Evolutionary conservation across 2,329 filamentous ascomycete genomes (phyloP).

Genomic region (Paecilomyces dactylethromorphus): DNA sequence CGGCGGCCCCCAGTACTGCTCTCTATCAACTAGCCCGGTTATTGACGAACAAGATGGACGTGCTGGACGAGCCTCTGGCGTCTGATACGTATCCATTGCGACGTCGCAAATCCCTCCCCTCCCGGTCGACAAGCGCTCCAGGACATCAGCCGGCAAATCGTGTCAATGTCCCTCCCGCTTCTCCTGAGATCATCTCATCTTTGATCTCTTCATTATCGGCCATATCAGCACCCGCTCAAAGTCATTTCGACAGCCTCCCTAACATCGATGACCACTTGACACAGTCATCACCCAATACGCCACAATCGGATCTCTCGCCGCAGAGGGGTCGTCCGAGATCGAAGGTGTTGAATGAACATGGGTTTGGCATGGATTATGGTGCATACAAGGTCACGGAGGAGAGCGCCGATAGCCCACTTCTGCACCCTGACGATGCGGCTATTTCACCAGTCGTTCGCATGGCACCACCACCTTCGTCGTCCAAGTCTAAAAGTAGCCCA

Average conservation of each 20-base stretch:
- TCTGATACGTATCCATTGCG: conserved; percentile 27
- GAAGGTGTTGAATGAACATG: conserved; percentile 20
- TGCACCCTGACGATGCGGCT: conserved; percentile 52
- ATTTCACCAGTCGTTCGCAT: conserved; percentile 71
- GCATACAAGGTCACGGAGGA: conserved; percentile 53
- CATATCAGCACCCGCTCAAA: conserved; percentile 57
- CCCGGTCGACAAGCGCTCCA: conserved; percentile 16
- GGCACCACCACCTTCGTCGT: conserved; percentile 71
- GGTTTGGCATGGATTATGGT: conserved; percentile 69
- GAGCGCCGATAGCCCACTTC: conserved; percentile 41
- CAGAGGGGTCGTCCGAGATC: conserved; percentile 21
- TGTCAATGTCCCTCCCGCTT: conserved; percentile 35
- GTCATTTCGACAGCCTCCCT: conserved; percentile 60
- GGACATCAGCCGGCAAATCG: conserved; percentile 18
- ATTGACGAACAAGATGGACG: conserved; percentile 2
- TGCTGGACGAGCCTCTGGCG: conserved; percentile 24
- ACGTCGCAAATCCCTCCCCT: conserved; percentile 40
- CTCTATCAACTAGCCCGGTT: not conserved
- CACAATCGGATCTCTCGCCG: conserved; percentile 18
- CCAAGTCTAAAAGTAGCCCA: conserved; percentile 56
- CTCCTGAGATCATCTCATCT: conserved; percentile 48
- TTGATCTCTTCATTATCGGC: conserved; percentile 57
- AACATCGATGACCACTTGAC: conserved; percentile 35
- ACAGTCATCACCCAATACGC: conserved; percentile 25
- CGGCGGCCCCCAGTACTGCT: not conserved